Evolutionary conservation across 768 basidiomycete genomes (phyloP).

Genomic region (Exsudoporus frostii): DNA sequence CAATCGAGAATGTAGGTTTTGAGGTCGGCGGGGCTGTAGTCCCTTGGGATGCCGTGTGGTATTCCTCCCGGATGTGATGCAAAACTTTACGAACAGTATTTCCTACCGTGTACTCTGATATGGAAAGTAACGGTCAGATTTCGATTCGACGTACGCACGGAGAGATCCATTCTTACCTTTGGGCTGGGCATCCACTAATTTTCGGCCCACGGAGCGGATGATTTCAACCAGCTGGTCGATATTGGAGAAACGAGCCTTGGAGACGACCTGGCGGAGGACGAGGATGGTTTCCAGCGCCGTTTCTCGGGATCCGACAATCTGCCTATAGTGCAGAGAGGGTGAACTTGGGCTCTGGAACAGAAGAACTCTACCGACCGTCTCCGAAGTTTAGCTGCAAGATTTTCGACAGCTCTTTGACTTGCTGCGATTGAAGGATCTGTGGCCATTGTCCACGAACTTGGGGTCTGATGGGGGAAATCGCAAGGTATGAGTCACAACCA

Average conservation of each 20-base stretch:
- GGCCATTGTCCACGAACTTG: constrained; percentile 35
- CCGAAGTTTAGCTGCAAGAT: constrained; percentile 63
- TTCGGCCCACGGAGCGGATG: constrained; percentile 75
- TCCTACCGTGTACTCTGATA: constrained; percentile 86
- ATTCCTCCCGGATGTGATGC: constrained; percentile 94
- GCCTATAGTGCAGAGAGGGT: constrained; percentile 44
- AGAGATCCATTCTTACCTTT: constrained; percentile 60
- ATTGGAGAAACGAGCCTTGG: constrained; percentile 80
- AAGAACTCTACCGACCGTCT: constrained; percentile 54
- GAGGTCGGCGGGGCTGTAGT: constrained; percentile 37
- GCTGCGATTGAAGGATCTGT: constrained; percentile 37
- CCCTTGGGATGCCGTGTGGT: constrained; percentile 70
- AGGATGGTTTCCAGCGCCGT: constrained; percentile 88
- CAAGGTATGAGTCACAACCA: constrained; percentile 14
- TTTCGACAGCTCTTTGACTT: constrained; percentile 62
- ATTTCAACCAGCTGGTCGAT: constrained; percentile 81
- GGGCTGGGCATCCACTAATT: constrained; percentile 86
- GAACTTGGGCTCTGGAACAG: constrained; percentile 35
- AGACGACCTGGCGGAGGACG: constrained; percentile 85
- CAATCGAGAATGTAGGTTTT: constrained; percentile 60
- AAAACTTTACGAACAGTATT: constrained; percentile 93
- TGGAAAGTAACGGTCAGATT: constrained; percentile 5
- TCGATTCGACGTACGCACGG: constrained; percentile 2
- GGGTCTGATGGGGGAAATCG: background rate
- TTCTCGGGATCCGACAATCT: constrained; percentile 86